phyloP scores from a whole-genome alignment of 352 stramenopile genomes.

The Aphanomyces cochlioides region DNA sequence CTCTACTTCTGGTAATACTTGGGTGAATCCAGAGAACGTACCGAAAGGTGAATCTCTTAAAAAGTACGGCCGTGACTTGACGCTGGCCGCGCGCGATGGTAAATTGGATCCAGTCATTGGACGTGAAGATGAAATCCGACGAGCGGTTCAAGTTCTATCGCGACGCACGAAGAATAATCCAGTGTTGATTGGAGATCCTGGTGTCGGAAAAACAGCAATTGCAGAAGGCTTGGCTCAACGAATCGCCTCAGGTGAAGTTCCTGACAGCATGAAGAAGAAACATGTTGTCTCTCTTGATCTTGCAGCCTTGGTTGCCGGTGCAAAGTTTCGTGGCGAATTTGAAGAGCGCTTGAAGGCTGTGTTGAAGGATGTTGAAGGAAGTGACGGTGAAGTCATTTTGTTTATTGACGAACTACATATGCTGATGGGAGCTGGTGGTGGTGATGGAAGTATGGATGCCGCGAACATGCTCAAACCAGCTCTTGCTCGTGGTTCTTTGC shows the following conservation, averaged over 20 bases:
- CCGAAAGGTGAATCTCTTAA: constrained; percentile 68
- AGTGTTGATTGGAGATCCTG: constrained; percentile 95
- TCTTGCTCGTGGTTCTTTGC: constrained; percentile 85
- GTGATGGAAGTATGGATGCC: constrained; percentile 86
- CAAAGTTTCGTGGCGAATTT: constrained; percentile 95
- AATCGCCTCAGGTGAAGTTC: constrained; percentile 93
- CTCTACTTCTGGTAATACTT: constrained; percentile 33
- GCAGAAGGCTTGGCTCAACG: constrained; percentile 94
- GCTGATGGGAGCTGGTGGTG: constrained; percentile 87
- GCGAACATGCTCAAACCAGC: constrained; percentile 96
- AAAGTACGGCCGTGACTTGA: constrained; percentile 77
- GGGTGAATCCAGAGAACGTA: constrained; percentile 81
- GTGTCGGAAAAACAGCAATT: constrained; percentile 95
- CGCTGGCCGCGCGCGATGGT: constrained; percentile 59
- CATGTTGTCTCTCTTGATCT: constrained; percentile 94
- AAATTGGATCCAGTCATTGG: constrained; percentile 92
- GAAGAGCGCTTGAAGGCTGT: constrained; percentile 96
- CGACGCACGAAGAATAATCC: constrained; percentile 98
- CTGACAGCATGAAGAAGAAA: constrained; percentile 92
- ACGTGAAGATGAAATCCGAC: constrained; percentile 92
- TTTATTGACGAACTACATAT: constrained; percentile 97
- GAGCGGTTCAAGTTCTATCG: constrained; percentile 94
- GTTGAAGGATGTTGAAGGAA: constrained; percentile 92
- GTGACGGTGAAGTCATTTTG: constrained; percentile 91
- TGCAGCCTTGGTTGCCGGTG: constrained; percentile 92